Evolutionary conservation across 2,329 filamentous ascomycete genomes (phyloP), one percentile per base, ranked within the genome.

Genomic region (Conoideocrella luteorostrata): DNA sequence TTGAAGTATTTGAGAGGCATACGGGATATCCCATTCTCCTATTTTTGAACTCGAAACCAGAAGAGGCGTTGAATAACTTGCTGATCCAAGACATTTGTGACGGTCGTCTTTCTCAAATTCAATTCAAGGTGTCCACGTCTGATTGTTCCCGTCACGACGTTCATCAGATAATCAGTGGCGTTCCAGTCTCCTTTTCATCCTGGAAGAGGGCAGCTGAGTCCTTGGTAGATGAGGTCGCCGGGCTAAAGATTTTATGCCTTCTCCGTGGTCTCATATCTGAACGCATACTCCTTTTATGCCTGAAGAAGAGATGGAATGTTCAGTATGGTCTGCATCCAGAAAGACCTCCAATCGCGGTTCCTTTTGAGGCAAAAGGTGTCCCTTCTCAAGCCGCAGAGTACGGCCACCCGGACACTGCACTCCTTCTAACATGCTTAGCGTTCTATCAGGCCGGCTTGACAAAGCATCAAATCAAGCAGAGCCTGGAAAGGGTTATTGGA

Each of bases 261-360:
- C 56, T 88, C 0, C 75, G 84, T 0, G 84, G 84, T 0, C 61
- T 88, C 0, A 56, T 88, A 0, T 68, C 77, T 0, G 70, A 80
- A 43, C 65, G 74, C 0, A 77, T 88, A 3, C 58, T 88, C 0
- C 54, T 77, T 1, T 71, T 81, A 21, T 74, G 69, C 3, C 54
- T 85, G 0, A 74, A 75, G 40, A 86, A 84, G 54, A 64, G 78
- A 4, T 86, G 76, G 75, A 80, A 82, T 22, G 82, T 88, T 0
- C 69, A 77, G 34, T 89, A 82, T 37, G 78, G 79, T 0, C 60
- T 82, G 0, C 71, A 80, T 49, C 70, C 74, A 0, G 36, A 48
- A 0, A 68, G 84, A 12, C 66, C 15, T 5, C 34, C 34, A 20
- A 22, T 36, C n/a, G 39, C 39, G 5, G 39, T 41, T 9, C 39